Percentiles rank a stretch among this genome's conserved stretches.
Evolutionary conservation across 495 filamentous ascomycete species (phyloP).

Genomic region (Sporormia fimetaria): DNA sequence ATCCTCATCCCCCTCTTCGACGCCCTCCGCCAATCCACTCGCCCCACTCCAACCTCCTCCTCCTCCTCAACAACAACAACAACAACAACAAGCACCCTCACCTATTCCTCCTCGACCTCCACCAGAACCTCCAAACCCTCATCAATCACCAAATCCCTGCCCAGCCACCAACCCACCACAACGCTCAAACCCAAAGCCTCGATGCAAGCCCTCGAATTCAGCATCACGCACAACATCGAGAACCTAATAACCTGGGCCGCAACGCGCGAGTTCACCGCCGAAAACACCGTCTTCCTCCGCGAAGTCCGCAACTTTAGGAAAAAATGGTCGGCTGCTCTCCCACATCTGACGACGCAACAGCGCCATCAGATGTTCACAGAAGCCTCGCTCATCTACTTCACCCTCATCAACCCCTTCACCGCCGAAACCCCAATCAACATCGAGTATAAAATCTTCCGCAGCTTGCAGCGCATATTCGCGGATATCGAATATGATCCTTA

Average conservation of each 20-base stretch:
- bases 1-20: conserved; percentile 30
- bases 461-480: conserved; percentile 22
- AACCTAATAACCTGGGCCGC: conserved; percentile 29
- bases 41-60: conserved; percentile 2
- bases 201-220: conserved; percentile 28
- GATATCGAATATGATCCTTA: conserved; percentile 19
- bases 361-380: conserved; percentile 25
- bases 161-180: too few species aligned
- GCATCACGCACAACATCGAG: conserved; percentile 25
- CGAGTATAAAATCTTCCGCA: conserved; percentile 25
- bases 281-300: conserved; percentile 32
- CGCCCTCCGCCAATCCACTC: conserved; percentile 20
- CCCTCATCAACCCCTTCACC: conserved; percentile 27
- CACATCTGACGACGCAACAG: conserved; percentile 15
- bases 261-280: conserved; percentile 29
- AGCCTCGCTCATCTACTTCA: conserved; percentile 29
- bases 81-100: not conserved
- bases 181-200: conserved; percentile 23
- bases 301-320: conserved; percentile 29
- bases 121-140: conserved; percentile 5
- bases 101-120: conserved; percentile 1
- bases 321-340: conserved; percentile 23
- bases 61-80: conserved; percentile 3
- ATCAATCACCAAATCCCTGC: too few species aligned
- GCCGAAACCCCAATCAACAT: conserved; percentile 32